Evolutionary conservation across 805 yeast genomes (phyloP), one percentile per base, ranked within the genome.

Genomic region (Cyberlindnera maclurae): DNA sequence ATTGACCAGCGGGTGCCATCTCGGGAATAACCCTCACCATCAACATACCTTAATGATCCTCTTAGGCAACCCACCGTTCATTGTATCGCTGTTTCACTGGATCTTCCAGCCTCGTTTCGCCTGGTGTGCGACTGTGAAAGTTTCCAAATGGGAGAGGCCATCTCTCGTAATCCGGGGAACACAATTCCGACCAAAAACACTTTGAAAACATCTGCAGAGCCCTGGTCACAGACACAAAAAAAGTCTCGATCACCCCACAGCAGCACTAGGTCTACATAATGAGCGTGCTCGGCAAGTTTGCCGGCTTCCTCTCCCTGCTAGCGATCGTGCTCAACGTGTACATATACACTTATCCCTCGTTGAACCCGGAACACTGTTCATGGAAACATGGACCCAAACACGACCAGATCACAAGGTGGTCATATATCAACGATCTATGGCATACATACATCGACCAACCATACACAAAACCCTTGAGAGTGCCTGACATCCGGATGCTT

Each of bases 11-110:
- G n/a, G n/a, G n/a, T n/a, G n/a, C n/a, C n/a, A n/a, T n/a, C n/a
- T n/a, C n/a, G n/a, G n/a, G n/a, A n/a, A n/a, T n/a, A n/a, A n/a
- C n/a, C n/a, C n/a, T n/a, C n/a, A n/a, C n/a, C n/a, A n/a, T 20
- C 2, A 11, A 57, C 79, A 42, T 60, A 78, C 84, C 57, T 89
- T 88, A 49, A 90, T 85, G 50, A 90, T 90, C 67, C 98, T 77
- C 65, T 87, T 90, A 32, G 97, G 95, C 15, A 33, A 26, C 1
- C 8, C 24, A 8, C 24, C 8, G 24, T 20, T 20, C 24, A 20
- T 20, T n/a, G n/a, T n/a, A n/a, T n/a, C n/a, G n/a, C n/a, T n/a
- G n/a, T n/a, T n/a, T n/a, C n/a, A n/a, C n/a, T n/a, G n/a, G n/a
- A 20, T 20, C 24, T 20, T 8, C 24, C 24, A 8, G 8, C 8